These are phyloP conservation scores for Fusarium armeniacum DNA, from an alignment of 2,329 filamentous ascomycete species.

Conservation along the genomic window DNA sequence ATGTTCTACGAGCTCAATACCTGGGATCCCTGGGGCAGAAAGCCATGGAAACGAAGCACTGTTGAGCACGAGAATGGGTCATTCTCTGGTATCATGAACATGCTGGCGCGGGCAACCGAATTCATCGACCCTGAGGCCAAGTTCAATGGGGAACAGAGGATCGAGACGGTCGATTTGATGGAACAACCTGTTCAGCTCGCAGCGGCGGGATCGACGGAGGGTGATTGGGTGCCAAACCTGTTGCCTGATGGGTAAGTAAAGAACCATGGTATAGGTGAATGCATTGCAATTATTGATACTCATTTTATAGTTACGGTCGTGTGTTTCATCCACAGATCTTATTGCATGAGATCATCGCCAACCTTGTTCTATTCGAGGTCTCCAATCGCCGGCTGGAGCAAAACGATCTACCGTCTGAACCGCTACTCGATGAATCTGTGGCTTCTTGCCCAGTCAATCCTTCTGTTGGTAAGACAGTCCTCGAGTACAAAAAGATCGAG, in stretches of 20 bases:
- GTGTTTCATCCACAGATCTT: slow-evolving; percentile 24
- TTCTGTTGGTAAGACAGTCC: not conserved
- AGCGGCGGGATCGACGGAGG: not conserved
- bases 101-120: slow-evolving; percentile 3
- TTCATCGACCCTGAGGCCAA: not conserved
- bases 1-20: slow-evolving; percentile 29
- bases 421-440: not conserved
- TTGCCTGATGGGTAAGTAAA: slow-evolving; percentile 25
- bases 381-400: slow-evolving; percentile 6
- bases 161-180: too few species aligned
- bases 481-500: slow-evolving; percentile 7
- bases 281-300: too few species aligned
- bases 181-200: too few species aligned
- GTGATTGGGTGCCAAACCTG: not conserved
- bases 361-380: slow-evolving; percentile 15
- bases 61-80: slow-evolving; percentile 8
- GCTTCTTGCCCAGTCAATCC: not conserved
- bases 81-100: slow-evolving; percentile 12
- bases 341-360: slow-evolving; percentile 14
- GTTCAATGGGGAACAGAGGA: slow-evolving; percentile 4
- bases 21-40: not conserved
- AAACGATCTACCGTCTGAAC: not conserved
- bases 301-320: slow-evolving; percentile 11
- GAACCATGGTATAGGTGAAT: too few species aligned
- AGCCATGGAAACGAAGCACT: slow-evolving; percentile 17